phyloP scores from a whole-genome alignment of 768 basidiomycete species.

The Pholiota molesta region DNA sequence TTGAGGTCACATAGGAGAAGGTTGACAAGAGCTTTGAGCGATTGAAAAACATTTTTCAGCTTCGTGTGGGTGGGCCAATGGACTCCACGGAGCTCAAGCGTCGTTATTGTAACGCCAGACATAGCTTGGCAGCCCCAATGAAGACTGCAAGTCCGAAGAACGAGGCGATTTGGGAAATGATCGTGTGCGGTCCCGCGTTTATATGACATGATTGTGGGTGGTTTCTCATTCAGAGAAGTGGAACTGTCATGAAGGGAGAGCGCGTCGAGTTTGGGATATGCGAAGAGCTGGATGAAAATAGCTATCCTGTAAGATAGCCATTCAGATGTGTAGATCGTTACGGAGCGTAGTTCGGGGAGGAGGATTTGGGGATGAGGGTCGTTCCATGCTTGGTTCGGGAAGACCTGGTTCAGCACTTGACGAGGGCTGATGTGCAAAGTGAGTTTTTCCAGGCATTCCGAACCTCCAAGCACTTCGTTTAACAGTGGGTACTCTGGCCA shows the following conservation, averaged over 20 bases:
- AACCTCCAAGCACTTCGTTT: constrained; percentile 27
- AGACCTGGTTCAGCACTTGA: constrained; percentile 24
- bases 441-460: constrained; percentile 23
- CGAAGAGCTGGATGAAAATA: constrained; percentile 26
- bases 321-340: constrained; percentile 33
- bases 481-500: constrained; percentile 30
- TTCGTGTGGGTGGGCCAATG: constrained; percentile 21
- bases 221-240: constrained; percentile 6
- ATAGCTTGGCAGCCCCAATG: constrained; percentile 25
- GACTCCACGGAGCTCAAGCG: constrained; percentile 28
- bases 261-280: constrained; percentile 28
- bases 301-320: constrained; percentile 30
- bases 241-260: constrained; percentile 27
- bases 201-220: constrained; percentile 29
- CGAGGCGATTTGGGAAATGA: constrained; percentile 17
- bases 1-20: constrained; percentile 27
- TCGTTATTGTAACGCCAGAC: constrained; percentile 19
- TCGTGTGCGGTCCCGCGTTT: not conserved
- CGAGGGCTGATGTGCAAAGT: constrained; percentile 32
- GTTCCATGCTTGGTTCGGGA: not conserved
- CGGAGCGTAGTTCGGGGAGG: constrained; percentile 28
- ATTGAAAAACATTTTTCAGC: constrained; percentile 23
- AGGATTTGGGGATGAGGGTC: constrained; percentile 15
- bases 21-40: constrained; percentile 25
- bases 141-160: constrained; percentile 23